Base-by-base conservation (phyloP, 345 rosid species). In the Iberis pinnata region DNA sequence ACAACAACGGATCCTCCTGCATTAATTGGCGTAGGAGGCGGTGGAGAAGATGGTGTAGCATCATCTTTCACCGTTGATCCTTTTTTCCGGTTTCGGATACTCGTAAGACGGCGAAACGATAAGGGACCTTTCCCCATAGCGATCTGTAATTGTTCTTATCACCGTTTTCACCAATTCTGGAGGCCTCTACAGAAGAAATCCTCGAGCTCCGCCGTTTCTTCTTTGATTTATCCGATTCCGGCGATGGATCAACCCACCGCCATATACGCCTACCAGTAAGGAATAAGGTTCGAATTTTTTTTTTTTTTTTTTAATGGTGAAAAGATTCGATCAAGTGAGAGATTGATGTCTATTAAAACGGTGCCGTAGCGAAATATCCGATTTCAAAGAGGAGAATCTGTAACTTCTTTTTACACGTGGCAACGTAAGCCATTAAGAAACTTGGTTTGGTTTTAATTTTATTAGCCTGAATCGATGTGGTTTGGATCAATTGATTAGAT, bases 51-150 rank as follows among this genome's bases (percentile, higher is more conserved):
- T 35, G 69, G 56, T 3, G 54, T 12, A 0, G 44, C 19, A 14
- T 65, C 57, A 9, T 53, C 74, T 25, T 46, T 54, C 18, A 72
- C 35, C 31, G 63, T 14, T 4, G 68, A 5, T 1, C 68, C 56
- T 36, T 77, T 73, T 59, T 78, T 81, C 26, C 49, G 48, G 50
- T 70, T 73, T 6, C 78, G 77, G 32, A 77, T 61, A 18, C 73
- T 52, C 60, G 77, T 61, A 13, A 73, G 58, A 49, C 74, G 79
- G 39, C 79, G 79, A 57, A 79, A 70, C 4, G 75, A 75, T 17
- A 75, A 55, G 10, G 70, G 49, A 0, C 64, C 58, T 17, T 77
- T 82, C n/a, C 84, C 88, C 88, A 77, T 82, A 36, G 47, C 18
- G 31, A 58, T 22, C 16, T 59, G 9, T 1, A 47, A 44, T 17